phyloP scores from a whole-genome alignment of 192 early-diverging fungal genomes.

The Pecoramyces ruminantium region DNA sequence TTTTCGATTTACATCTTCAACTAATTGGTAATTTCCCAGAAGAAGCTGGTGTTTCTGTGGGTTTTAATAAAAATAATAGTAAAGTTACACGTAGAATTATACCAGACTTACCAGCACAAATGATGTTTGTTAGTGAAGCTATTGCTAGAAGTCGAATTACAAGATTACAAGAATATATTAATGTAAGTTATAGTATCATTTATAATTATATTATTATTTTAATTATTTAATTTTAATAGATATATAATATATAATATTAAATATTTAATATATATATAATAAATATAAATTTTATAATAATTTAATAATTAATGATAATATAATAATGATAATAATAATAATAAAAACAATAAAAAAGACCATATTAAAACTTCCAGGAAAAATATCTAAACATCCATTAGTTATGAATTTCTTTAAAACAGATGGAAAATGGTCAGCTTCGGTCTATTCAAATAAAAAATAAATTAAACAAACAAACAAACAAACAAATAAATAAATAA shows the following conservation, averaged over 20 bases:
- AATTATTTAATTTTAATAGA: too few species aligned
- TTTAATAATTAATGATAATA: too few species aligned
- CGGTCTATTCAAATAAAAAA: background rate
- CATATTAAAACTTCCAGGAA: conserved; percentile 20
- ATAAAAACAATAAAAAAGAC: conserved; percentile 7
- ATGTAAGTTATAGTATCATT: too few species aligned
- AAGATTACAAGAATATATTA: conserved; percentile 21
- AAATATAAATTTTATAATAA: too few species aligned
- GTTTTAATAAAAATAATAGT: background rate
- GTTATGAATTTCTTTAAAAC: conserved; percentile 24
- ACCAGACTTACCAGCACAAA: conserved; percentile 34
- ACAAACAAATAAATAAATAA: too few species aligned
- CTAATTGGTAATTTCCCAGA: conserved; percentile 36
- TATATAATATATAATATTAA: too few species aligned
- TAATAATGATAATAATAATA: too few species aligned
- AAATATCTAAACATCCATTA: conserved; percentile 24
- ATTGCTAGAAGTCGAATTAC: conserved; percentile 18
- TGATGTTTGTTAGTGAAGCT: conserved; percentile 39
- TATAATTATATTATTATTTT: too few species aligned
- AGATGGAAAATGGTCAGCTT: conserved; percentile 20
- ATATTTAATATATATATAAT: too few species aligned
- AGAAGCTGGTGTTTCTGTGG: conserved; percentile 18
- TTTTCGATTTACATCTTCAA: conserved; percentile 35
- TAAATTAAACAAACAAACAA: too few species aligned
- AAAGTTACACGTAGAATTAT: conserved; percentile 12